These are phyloP conservation scores for Lentinula boryana DNA, from an alignment of 768 basidiomycete genomes.

Conservation along the genomic window DNA sequence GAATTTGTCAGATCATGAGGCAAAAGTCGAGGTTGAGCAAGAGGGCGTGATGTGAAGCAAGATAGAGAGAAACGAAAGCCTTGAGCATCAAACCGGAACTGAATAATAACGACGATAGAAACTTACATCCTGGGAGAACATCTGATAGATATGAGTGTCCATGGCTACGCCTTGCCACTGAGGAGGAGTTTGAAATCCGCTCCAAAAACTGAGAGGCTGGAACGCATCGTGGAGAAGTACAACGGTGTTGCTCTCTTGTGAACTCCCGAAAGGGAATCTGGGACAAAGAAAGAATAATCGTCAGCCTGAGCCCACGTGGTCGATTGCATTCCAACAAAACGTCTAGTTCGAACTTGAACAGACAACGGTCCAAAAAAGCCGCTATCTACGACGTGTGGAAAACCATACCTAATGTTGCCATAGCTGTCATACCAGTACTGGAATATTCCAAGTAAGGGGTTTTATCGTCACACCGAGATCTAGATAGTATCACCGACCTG, in stretches of 20 bases:
- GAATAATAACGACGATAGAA: slow-evolving; percentile 23
- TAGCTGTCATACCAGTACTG: slow-evolving; percentile 76
- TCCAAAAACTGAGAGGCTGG: slow-evolving; percentile 68
- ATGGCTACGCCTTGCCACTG: slow-evolving; percentile 62
- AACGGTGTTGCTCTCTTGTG: slow-evolving; percentile 54
- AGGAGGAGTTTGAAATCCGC: slow-evolving; percentile 50
- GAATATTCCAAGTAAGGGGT: slow-evolving; percentile 18
- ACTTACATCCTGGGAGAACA: slow-evolving; percentile 53
- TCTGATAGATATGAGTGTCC: slow-evolving; percentile 77
- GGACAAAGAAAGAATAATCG: background rate
- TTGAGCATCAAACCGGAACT: background rate
- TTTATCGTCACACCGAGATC: background rate
- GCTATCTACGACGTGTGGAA: background rate
- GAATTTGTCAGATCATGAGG: background rate
- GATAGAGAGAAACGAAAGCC: background rate
- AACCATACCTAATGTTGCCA: slow-evolving; percentile 58
- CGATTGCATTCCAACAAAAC: background rate
- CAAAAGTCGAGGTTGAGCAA: no score
- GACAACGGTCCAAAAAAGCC: no score
- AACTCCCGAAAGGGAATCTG: slow-evolving; percentile 29
- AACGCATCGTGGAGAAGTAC: slow-evolving; percentile 77
- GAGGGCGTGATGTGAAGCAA: background rate
- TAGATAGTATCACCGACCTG: background rate
- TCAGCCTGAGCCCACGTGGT: background rate
- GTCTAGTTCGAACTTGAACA: no score